Evolutionary conservation across 108 stramenopile species (phyloP).

Genomic region (Schizochytrium sp.): DNA sequence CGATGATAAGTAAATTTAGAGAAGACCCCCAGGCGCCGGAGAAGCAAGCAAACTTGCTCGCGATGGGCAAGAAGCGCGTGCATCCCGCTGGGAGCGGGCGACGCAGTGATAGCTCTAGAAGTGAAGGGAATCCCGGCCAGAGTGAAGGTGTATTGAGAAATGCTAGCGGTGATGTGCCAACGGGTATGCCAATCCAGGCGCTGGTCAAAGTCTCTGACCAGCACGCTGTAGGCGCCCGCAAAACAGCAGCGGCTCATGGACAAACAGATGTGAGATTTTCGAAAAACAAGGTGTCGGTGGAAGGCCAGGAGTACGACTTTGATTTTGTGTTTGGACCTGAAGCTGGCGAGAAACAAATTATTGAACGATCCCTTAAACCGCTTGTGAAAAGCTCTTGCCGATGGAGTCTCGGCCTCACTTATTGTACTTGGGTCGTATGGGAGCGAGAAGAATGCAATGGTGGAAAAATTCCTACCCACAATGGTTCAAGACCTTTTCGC

Average conservation of each 20-base stretch:
- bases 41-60: too few species aligned
- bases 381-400: slow-evolving; percentile 46
- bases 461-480: not conserved
- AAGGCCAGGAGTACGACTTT: slow-evolving; percentile 30
- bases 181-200: slow-evolving; percentile 36
- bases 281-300: slow-evolving; percentile 53
- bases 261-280: slow-evolving; percentile 12
- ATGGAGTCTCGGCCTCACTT: slow-evolving; percentile 45
- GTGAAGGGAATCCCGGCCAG: not conserved
- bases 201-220: slow-evolving; percentile 16
- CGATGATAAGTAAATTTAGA: too few species aligned
- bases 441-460: slow-evolving; percentile 17
- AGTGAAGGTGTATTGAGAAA: not conserved
- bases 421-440: slow-evolving; percentile 29
- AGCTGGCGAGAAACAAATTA: not conserved
- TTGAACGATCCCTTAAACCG: slow-evolving; percentile 20
- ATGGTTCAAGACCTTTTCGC: slow-evolving; percentile 35
- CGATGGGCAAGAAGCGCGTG: slow-evolving; percentile 33
- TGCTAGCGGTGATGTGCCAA: not conserved
- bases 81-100: not conserved
- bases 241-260: not conserved
- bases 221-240: not conserved
- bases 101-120: not conserved
- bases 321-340: slow-evolving; percentile 26
- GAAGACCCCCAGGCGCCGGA: too few species aligned